phyloP scores from a whole-genome alignment of 1,284 basidiomycete species.

The Xanthoconium separans region DNA sequence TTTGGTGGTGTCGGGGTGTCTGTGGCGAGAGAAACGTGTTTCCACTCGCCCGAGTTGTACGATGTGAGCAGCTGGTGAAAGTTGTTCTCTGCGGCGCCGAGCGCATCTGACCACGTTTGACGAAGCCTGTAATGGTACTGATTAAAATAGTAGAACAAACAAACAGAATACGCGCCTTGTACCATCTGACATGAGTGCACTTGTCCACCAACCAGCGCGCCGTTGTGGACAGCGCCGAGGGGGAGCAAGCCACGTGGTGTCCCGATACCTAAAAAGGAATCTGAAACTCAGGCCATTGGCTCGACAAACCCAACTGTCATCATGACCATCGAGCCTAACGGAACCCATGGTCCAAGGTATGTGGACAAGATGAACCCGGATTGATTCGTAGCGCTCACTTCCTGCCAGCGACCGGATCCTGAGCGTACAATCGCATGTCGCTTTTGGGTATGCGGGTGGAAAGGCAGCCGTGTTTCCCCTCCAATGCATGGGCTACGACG shows the following conservation, averaged over 20 bases:
- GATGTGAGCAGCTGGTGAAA: slow-evolving; percentile 71
- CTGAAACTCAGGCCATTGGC: not conserved
- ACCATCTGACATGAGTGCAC: slow-evolving; percentile 31
- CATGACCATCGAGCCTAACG: slow-evolving; percentile 10
- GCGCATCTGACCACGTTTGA: slow-evolving; percentile 71
- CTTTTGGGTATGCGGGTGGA: slow-evolving; percentile 93
- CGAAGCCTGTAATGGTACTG: slow-evolving; percentile 49
- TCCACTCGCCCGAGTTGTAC: slow-evolving; percentile 66
- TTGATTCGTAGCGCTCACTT: slow-evolving; percentile 14
- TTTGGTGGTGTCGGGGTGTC: slow-evolving; percentile 51
- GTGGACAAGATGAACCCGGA: not conserved
- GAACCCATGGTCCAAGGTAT: slow-evolving; percentile 5
- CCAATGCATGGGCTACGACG: slow-evolving; percentile 93
- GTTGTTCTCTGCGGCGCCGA: slow-evolving; percentile 66
- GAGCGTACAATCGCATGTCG: slow-evolving; percentile 92
- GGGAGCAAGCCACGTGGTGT: slow-evolving; percentile 15
- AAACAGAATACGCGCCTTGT: slow-evolving; percentile 24
- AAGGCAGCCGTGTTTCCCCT: slow-evolving; percentile 96
- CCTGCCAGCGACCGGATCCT: slow-evolving; percentile 47
- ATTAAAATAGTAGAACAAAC: not conserved
- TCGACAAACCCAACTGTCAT: not conserved
- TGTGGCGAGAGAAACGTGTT: slow-evolving; percentile 52
- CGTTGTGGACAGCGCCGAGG: not conserved
- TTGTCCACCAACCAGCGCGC: not conserved
- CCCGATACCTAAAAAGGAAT: slow-evolving; percentile 10